These are phyloP conservation scores for Aspergillus avenaceus DNA, from an alignment of 495 filamentous ascomycete genomes.

Conservation along the genomic window DNA sequence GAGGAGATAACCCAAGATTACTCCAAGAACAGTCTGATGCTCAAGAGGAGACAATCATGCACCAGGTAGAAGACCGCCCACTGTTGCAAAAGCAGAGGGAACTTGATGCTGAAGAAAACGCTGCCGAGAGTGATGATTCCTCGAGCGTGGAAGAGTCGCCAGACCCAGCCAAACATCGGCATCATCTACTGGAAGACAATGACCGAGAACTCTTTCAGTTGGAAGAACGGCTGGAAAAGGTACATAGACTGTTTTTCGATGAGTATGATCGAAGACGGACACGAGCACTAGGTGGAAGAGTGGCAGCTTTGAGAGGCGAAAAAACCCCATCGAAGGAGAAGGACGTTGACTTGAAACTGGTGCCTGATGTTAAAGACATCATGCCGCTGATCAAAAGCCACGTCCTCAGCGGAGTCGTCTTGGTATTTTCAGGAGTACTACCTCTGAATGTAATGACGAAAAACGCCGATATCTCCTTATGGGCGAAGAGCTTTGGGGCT, in stretches of 20 bases:
- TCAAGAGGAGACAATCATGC: slow-evolving; percentile 79
- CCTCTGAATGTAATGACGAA: slow-evolving; percentile 73
- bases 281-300: slow-evolving; percentile 50
- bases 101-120: slow-evolving; percentile 77
- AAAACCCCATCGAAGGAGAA: slow-evolving; percentile 46
- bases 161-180: slow-evolving; percentile 49
- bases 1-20: slow-evolving; percentile 64
- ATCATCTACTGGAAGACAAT: slow-evolving; percentile 81
- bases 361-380: slow-evolving; percentile 81
- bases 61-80: slow-evolving; percentile 84
- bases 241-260: slow-evolving; percentile 78
- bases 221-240: slow-evolving; percentile 62
- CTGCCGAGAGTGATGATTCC: slow-evolving; percentile 43
- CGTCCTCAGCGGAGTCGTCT: slow-evolving; percentile 62
- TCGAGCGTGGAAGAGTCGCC: slow-evolving; percentile 39
- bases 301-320: slow-evolving; percentile 55
- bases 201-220: slow-evolving; percentile 75
- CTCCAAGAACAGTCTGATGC: slow-evolving; percentile 72
- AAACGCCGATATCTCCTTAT: slow-evolving; percentile 76
- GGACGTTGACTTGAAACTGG: slow-evolving; percentile 57
- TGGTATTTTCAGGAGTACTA: slow-evolving; percentile 88
- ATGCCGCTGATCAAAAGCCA: slow-evolving; percentile 73
- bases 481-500: slow-evolving; percentile 82
- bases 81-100: slow-evolving; percentile 83
- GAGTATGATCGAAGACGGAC: slow-evolving; percentile 62